Percentiles rank a stretch among this genome's conserved stretches.
Evolutionary conservation across 257 asterid genomes (phyloP).

Genomic region (Primulina eburnea): DNA sequence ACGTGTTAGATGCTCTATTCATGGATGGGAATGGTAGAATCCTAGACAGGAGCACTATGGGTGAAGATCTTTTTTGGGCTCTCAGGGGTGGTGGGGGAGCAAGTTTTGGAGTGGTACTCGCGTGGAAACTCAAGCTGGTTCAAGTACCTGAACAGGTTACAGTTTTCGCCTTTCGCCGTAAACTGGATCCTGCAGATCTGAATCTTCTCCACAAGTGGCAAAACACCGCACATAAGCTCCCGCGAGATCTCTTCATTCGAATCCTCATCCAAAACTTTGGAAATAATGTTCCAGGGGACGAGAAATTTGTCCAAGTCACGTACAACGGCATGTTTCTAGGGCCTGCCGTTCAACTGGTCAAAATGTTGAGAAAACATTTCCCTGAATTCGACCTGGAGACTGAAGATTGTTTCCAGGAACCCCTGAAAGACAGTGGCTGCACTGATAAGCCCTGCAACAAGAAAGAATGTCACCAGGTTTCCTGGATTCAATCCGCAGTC

Average conservation of each 20-base stretch:
- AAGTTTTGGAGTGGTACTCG: constrained; percentile 21
- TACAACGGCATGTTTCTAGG: constrained; percentile 22
- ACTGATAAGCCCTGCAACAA: constrained; percentile 18
- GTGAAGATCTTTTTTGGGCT: constrained; percentile 8
- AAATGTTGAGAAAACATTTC: background rate
- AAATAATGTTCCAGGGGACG: background rate
- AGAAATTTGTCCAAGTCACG: constrained; percentile 9
- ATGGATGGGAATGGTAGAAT: background rate
- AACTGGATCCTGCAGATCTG: background rate
- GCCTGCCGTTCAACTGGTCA: constrained; percentile 5
- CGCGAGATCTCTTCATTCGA: constrained; percentile 12
- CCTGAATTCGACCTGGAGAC: constrained; percentile 9
- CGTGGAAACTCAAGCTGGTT: constrained; percentile 24
- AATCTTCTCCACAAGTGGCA: constrained; percentile 19
- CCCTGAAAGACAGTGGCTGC: background rate
- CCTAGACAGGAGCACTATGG: background rate
- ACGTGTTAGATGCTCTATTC: constrained; percentile 11
- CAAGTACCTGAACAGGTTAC: constrained; percentile 19
- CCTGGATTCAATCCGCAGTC: constrained; percentile 17
- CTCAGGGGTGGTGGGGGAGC: constrained; percentile 15
- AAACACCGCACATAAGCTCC: constrained; percentile 10
- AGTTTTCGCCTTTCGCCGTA: constrained; percentile 17
- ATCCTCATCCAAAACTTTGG: constrained; percentile 12
- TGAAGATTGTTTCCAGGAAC: constrained; percentile 16
- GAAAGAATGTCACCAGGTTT: constrained; percentile 15